phyloP scores from a whole-genome alignment of 1,284 basidiomycete genomes.

The Fomitopsis palustris region DNA sequence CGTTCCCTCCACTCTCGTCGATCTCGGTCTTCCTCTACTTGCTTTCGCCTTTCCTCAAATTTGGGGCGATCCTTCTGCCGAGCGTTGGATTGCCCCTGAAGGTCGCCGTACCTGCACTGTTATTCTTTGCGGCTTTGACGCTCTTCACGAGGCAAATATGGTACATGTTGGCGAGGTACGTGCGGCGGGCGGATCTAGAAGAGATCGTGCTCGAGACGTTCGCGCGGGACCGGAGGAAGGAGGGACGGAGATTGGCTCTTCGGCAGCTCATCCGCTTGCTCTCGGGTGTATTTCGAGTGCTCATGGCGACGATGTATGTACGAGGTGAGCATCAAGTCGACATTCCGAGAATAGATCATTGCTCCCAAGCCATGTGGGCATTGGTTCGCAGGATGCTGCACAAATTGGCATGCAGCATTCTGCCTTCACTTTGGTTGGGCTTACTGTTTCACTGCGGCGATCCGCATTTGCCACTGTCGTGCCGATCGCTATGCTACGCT shows the following conservation, averaged over 20 bases:
- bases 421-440: not conserved
- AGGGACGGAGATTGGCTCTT: constrained; percentile 26
- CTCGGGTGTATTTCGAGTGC: constrained; percentile 42
- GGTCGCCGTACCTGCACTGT: constrained; percentile 46
- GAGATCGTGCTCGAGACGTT: constrained; percentile 61
- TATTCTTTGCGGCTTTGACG: constrained; percentile 53
- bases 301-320: constrained; percentile 59
- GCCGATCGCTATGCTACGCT: no score
- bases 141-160: constrained; percentile 64
- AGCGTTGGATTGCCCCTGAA: constrained; percentile 44
- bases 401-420: not conserved
- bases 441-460: no score
- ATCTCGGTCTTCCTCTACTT: constrained; percentile 66
- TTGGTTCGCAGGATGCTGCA: not conserved
- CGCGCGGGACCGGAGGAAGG: constrained; percentile 50
- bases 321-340: constrained; percentile 43
- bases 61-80: constrained; percentile 61
- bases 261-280: constrained; percentile 38
- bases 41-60: constrained; percentile 61
- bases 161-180: constrained; percentile 70
- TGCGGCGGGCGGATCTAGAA: constrained; percentile 58
- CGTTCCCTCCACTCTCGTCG: constrained; percentile 52
- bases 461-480: no score
- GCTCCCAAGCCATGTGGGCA: not conserved
- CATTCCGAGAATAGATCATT: not conserved